Conservation (phyloP, 305 asterid genomes). For the Fraxinus floribunda region DNA sequence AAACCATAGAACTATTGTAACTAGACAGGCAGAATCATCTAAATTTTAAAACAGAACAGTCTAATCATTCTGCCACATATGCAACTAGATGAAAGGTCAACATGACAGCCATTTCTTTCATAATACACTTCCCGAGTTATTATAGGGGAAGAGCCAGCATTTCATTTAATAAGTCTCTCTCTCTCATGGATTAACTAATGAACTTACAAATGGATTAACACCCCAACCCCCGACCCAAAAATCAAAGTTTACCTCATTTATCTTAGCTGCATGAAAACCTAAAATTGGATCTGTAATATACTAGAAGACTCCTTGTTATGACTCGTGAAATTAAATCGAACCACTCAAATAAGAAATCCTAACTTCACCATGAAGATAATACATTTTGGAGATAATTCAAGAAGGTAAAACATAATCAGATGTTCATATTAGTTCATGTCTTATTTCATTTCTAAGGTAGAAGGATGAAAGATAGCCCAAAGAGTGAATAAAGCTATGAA, state of each 20-base stretch:
- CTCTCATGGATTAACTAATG: not conserved
- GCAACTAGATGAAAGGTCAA: not conserved
- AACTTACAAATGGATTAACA: not conserved
- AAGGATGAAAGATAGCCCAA: not conserved
- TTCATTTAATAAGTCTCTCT: not conserved
- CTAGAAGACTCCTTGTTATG: not conserved
- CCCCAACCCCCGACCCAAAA: not conserved
- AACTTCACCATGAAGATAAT: not conserved
- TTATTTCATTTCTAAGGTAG: not conserved
- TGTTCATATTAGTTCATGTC: not conserved
- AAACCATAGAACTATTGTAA: not conserved
- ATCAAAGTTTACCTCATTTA: not conserved
- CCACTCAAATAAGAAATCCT: not conserved
- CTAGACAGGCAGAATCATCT: not conserved
- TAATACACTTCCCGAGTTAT: not conserved
- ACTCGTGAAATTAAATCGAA: not conserved
- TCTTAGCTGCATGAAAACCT: not conserved
- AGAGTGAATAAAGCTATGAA: not conserved
- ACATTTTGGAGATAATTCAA: not conserved
- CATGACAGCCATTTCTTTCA: not conserved
- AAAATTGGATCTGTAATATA: not conserved
- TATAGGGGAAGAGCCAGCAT: not conserved
- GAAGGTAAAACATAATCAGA: not conserved
- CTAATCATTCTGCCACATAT: not conserved
- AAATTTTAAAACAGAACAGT: not conserved